phyloP scores from a whole-genome alignment of 2,329 filamentous ascomycete species.

The Botrytis fragariae region DNA sequence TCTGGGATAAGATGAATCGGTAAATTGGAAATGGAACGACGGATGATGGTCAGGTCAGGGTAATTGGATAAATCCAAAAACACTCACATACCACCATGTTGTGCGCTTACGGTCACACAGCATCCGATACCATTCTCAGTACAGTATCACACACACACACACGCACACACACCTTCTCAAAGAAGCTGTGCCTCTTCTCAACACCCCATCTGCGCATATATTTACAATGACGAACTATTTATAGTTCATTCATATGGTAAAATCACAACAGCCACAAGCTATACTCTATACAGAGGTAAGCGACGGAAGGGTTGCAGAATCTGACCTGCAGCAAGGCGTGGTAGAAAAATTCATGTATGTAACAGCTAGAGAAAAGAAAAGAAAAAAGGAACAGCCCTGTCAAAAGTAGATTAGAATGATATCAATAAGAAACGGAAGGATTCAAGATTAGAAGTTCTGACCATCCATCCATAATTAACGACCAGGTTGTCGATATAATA shows the following conservation, averaged over 20 bases:
- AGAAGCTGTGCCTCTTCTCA: background rate
- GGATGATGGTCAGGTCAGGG: background rate
- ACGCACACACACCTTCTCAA: background rate
- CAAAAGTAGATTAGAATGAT: background rate
- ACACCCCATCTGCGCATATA: background rate
- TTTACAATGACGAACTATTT: background rate
- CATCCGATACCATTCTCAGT: background rate
- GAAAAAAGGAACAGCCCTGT: background rate
- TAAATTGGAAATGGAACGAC: background rate
- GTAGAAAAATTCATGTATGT: background rate
- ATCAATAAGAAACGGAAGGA: background rate
- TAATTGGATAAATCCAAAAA: slow-evolving; percentile 8
- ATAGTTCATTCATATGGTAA: background rate
- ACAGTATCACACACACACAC: background rate
- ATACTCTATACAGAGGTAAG: slow-evolving; percentile 2
- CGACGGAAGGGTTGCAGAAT: slow-evolving; percentile 11
- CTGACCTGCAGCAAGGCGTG: slow-evolving; percentile 16
- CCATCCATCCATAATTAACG: background rate
- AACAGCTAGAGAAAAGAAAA: background rate
- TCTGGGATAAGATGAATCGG: background rate
- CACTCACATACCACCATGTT: background rate
- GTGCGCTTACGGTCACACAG: slow-evolving; percentile 1
- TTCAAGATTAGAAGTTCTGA: background rate
- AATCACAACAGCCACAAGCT: slow-evolving; percentile 12
- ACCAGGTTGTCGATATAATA: background rate